Conservation (phyloP, 352 stramenopile genomes). For the Phytophthora sp. region DNA sequence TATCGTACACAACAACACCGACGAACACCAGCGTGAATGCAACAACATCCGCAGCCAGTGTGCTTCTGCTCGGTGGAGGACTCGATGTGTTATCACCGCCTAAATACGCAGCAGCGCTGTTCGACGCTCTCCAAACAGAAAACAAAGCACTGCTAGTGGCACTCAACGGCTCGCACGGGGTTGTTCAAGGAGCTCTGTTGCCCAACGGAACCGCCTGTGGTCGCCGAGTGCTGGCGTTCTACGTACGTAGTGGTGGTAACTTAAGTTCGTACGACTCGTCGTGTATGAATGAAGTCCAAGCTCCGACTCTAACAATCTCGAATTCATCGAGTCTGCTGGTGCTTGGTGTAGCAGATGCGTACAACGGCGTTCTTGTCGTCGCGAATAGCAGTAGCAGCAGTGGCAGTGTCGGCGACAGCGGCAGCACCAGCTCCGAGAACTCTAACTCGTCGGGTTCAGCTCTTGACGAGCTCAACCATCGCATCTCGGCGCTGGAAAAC, state of each 20-base stretch:
- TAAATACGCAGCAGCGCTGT: slow-evolving; percentile 51
- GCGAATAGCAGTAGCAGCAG: slow-evolving; percentile 7
- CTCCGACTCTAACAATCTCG: slow-evolving; percentile 42
- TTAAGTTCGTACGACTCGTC: slow-evolving; percentile 57
- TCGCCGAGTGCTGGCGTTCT: slow-evolving; percentile 64
- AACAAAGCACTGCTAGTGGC: slow-evolving; percentile 60
- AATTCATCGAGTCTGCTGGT: slow-evolving; percentile 37
- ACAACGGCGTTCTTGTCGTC: slow-evolving; percentile 40
- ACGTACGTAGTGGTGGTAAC: slow-evolving; percentile 48
- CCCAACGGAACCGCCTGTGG: slow-evolving; percentile 50
- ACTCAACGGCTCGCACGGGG: slow-evolving; percentile 43
- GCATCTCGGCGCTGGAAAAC: slow-evolving; percentile 25
- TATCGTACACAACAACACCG: slow-evolving; percentile 49
- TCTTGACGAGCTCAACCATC: slow-evolving; percentile 14
- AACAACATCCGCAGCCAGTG: slow-evolving; percentile 29
- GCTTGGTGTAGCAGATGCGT: slow-evolving; percentile 56
- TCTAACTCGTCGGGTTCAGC: slow-evolving; percentile 20
- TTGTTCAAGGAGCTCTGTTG: slow-evolving; percentile 39
- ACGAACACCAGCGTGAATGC: slow-evolving; percentile 8
- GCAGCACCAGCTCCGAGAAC: slow-evolving; percentile 11
- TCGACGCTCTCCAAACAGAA: slow-evolving; percentile 37
- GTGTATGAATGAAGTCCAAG: slow-evolving; percentile 47
- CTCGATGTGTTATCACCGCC: slow-evolving; percentile 51
- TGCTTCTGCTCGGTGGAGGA: slow-evolving; percentile 59
- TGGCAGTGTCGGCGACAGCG: slow-evolving; percentile 6